phyloP scores from a whole-genome alignment of 2,329 filamentous ascomycete genomes.

The Fusarium drepaniforme region DNA sequence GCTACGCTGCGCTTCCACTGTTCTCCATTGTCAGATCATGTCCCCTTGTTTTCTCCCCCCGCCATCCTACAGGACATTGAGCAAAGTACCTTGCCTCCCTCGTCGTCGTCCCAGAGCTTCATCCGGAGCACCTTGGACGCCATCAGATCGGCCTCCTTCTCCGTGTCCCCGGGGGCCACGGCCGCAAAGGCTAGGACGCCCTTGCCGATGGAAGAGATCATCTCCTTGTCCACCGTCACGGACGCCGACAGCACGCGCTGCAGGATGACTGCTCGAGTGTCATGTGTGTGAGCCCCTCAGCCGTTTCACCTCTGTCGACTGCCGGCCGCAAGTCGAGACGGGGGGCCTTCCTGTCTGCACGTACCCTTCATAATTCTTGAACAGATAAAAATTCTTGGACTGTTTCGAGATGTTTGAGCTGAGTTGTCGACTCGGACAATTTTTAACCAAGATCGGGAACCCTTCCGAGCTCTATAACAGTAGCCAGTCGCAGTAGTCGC shows the following conservation, averaged over 20 bases:
- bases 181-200: slow-evolving; percentile 93
- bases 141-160: slow-evolving; percentile 86
- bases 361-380: slow-evolving; percentile 39
- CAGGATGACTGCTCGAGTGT: slow-evolving; percentile 75
- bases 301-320: slow-evolving; percentile 4
- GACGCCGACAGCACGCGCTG: slow-evolving; percentile 96
- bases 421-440: background rate
- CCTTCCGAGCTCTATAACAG: slow-evolving; percentile 25
- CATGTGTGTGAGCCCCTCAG: slow-evolving; percentile 19
- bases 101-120: slow-evolving; percentile 90
- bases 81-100: slow-evolving; percentile 69
- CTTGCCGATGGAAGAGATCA: slow-evolving; percentile 91
- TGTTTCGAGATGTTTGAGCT: slow-evolving; percentile 2
- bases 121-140: slow-evolving; percentile 90
- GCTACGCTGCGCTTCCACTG: slow-evolving; percentile 93
- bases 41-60: slow-evolving; percentile 36
- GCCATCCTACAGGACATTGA: background rate
- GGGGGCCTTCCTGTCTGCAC: slow-evolving; percentile 13
- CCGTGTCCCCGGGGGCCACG: slow-evolving; percentile 89
- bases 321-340: background rate
- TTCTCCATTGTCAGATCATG: slow-evolving; percentile 18
- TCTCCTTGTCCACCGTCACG: slow-evolving; percentile 90
- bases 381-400: slow-evolving; percentile 1
- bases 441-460: slow-evolving; percentile 33
- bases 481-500: background rate